Evolutionary conservation across 495 filamentous ascomycete species (phyloP).

Genomic region (Aspergillus leporis): DNA sequence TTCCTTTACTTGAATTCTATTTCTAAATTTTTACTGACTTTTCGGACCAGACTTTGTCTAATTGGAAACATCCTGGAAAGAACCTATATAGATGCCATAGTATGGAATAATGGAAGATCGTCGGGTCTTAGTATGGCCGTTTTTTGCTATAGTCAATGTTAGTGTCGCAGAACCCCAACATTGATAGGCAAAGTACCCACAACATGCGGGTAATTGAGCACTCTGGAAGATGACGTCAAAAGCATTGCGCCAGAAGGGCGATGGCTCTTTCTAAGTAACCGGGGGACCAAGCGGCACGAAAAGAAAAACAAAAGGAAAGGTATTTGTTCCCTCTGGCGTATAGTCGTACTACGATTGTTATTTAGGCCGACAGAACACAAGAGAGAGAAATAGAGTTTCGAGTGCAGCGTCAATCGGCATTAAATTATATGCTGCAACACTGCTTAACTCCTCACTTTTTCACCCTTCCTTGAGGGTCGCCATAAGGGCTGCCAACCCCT

Average conservation of each 20-base stretch:
- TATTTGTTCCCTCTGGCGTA: no score
- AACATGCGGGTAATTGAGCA: not conserved
- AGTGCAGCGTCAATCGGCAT: conserved; percentile 11
- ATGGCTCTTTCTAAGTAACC: not conserved
- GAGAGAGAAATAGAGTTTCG: conserved; percentile 14
- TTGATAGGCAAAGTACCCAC: not conserved
- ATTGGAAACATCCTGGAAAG: not conserved
- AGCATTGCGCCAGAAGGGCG: not conserved
- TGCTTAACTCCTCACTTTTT: conserved; percentile 13
- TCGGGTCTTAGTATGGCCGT: not conserved
- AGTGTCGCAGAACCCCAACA: not conserved
- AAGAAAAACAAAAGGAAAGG: not conserved
- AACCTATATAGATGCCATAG: not conserved
- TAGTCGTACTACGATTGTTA: not conserved
- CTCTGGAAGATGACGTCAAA: not conserved
- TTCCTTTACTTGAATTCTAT: not conserved
- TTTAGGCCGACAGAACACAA: conserved; percentile 5
- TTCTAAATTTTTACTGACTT: conserved; percentile 1
- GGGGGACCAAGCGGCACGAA: no score
- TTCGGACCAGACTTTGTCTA: not conserved
- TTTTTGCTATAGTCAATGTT: not conserved
- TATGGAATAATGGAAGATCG: conserved; percentile 1
- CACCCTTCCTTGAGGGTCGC: not conserved
- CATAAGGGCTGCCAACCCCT: not conserved
- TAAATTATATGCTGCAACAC: conserved; percentile 15